phyloP scores from a whole-genome alignment of 1,284 basidiomycete species.

The Austroboletus novae-zelandiae region DNA sequence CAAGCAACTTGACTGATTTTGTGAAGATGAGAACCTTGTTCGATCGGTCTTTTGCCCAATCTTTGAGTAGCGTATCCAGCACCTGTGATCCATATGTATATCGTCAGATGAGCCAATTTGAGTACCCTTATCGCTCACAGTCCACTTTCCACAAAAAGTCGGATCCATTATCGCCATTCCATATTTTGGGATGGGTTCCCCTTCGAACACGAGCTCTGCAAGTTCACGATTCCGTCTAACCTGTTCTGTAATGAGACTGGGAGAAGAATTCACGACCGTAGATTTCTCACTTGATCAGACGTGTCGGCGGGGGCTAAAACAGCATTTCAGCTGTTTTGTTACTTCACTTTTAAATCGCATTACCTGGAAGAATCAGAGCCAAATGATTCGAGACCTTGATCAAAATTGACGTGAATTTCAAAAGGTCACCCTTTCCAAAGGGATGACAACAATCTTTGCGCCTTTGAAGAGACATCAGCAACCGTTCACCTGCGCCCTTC shows the following conservation, averaged over 20 bases:
- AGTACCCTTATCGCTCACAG: constrained; percentile 40
- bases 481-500: background rate
- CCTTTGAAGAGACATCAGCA: constrained; percentile 35
- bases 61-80: constrained; percentile 59
- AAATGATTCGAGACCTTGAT: constrained; percentile 87
- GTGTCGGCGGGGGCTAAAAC: constrained; percentile 57
- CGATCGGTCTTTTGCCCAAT: constrained; percentile 59
- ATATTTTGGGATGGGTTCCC: constrained; percentile 55
- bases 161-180: constrained; percentile 58
- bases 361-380: constrained; percentile 75
- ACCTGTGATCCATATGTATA: constrained; percentile 50
- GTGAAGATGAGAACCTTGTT: constrained; percentile 88
- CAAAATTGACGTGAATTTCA: constrained; percentile 74
- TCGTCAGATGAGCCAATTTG: background rate
- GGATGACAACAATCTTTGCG: constrained; percentile 65
- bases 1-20: constrained; percentile 78
- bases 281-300: constrained; percentile 52
- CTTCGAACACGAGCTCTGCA: constrained; percentile 54
- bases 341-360: constrained; percentile 4
- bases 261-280: background rate
- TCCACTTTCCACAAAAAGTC: constrained; percentile 83
- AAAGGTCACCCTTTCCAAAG: constrained; percentile 58
- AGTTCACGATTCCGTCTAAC: constrained; percentile 58
- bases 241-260: constrained; percentile 33
- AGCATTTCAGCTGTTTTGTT: constrained; percentile 2